These are phyloP conservation scores for Blumeria hordei DNA, from an alignment of 2,329 filamentous ascomycete genomes.

Conservation along the genomic window DNA sequence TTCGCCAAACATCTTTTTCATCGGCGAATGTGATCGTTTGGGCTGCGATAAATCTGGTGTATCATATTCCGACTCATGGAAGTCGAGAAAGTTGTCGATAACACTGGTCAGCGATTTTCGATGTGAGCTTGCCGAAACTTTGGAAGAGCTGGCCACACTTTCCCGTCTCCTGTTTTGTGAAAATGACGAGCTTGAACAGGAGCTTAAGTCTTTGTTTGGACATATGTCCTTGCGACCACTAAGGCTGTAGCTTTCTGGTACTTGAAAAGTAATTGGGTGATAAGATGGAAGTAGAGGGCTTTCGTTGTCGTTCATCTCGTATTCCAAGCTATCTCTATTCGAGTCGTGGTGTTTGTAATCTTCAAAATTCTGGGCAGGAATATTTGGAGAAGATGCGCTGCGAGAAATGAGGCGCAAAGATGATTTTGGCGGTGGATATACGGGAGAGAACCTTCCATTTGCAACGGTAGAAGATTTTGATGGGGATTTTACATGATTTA, in stretches of 20 bases:
- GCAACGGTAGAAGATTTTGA: neutral
- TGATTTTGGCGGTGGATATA: constrained; percentile 1
- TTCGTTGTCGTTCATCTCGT: constrained; percentile 2
- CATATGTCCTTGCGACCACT: neutral
- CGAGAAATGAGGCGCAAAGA: constrained; percentile 4
- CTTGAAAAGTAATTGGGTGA: constrained; percentile 1
- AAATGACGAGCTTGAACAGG: constrained; percentile 4
- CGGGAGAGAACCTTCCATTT: neutral
- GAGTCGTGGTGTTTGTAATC: constrained; percentile 1
- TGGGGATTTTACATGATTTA: neutral
- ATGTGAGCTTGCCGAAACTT: too few species aligned
- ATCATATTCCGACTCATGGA: constrained; percentile 4
- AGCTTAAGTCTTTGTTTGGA: neutral
- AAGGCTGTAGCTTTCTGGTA: neutral
- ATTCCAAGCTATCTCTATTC: constrained; percentile 2
- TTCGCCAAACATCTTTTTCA: constrained; percentile 16
- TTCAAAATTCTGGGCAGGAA: constrained; percentile 2
- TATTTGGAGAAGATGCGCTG: constrained; percentile 9
- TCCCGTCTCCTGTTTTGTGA: neutral
- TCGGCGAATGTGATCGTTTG: constrained; percentile 13
- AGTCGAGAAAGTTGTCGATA: constrained; percentile 6
- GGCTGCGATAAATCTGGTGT: constrained; percentile 2
- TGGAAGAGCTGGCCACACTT: neutral
- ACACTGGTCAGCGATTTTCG: neutral
- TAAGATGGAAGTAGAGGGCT: constrained; percentile 2